phyloP scores from a whole-genome alignment of 1,284 basidiomycete species.

The Coniferiporia sulphurascens region DNA sequence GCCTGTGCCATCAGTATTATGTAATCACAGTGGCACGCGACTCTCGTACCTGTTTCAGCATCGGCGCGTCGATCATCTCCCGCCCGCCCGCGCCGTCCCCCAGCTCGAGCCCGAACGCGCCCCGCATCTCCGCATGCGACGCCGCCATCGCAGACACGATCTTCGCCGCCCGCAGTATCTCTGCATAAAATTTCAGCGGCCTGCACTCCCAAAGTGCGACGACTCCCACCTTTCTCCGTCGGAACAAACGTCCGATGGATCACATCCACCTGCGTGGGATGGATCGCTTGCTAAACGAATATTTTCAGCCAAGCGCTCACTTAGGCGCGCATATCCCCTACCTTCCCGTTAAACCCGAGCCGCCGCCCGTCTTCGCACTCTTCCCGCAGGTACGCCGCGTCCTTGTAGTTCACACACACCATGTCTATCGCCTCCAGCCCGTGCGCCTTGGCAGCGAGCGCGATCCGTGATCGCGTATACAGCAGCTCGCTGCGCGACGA shows the following conservation, averaged over 20 bases:
- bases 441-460: slow-evolving; percentile 81
- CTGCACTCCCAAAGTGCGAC: too few relatives aligned
- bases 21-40: slow-evolving; percentile 26
- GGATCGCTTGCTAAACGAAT: slow-evolving; percentile 80
- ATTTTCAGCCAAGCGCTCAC: not conserved
- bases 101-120: slow-evolving; percentile 60
- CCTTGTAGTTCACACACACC: slow-evolving; percentile 91
- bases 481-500: slow-evolving; percentile 70
- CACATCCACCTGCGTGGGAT: slow-evolving; percentile 78
- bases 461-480: slow-evolving; percentile 82
- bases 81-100: slow-evolving; percentile 52
- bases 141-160: slow-evolving; percentile 64
- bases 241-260: slow-evolving; percentile 76
- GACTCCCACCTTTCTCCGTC: slow-evolving; percentile 64
- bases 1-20: slow-evolving; percentile 43
- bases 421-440: slow-evolving; percentile 86
- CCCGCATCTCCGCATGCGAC: slow-evolving; percentile 43
- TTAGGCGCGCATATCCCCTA: slow-evolving; percentile 21
- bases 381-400: slow-evolving; percentile 60
- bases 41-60: slow-evolving; percentile 74
- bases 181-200: slow-evolving; percentile 36
- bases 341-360: slow-evolving; percentile 86
- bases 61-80: slow-evolving; percentile 91
- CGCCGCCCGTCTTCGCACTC: slow-evolving; percentile 78
- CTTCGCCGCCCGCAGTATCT: slow-evolving; percentile 73